Evolutionary conservation across 305 asterid species (phyloP), one percentile per base, ranked within the genome.

Genomic region (Lippia alba): DNA sequence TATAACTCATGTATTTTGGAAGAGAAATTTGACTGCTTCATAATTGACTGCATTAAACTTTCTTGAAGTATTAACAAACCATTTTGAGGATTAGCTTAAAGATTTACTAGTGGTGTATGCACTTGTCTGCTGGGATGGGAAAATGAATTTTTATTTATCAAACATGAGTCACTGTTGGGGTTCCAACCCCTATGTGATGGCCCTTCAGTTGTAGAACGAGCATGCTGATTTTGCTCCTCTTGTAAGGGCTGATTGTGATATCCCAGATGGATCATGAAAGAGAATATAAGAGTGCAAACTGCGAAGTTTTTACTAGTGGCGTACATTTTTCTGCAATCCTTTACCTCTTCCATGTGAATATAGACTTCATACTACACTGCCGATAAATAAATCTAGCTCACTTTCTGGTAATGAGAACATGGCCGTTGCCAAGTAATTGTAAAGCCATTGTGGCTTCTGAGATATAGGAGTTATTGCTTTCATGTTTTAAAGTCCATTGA

Each of bases 401-500:
- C 56, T 30, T 63, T 56, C 48, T 48, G 12, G 51, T 18, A 9
- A 30, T 59, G 50, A 12, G 39, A 69, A 50, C 36, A 30, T 15
- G 32, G 39, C 49, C 30, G 44, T 57, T n/a, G 18, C 15, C 58
- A 24, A 68, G 48, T 44, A 20, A 56, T 56, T 48, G 17, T 12
- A 40, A 17, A 39, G 24, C 8, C 16, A 46, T 9, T 6, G 0
- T 48, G 32, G n/a, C 15, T 6, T 46, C 8, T 46, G 4, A 12
- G 44, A 14, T 18, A 44, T 46, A 64, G 66, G 48, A 19, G 73
- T 44, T 61, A 11, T 5, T 40, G 6, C 45, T 56, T 69, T 49
- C 50, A 69, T 69, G 46, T 48, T 48, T 68, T 56, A 15, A n/a
- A 46, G 41, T 20, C 24, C 55, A 14, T 6, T 63, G 14, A 44